Evolutionary conservation across 305 asterid species (phyloP).

Genomic region (Fraxinus greggii): DNA sequence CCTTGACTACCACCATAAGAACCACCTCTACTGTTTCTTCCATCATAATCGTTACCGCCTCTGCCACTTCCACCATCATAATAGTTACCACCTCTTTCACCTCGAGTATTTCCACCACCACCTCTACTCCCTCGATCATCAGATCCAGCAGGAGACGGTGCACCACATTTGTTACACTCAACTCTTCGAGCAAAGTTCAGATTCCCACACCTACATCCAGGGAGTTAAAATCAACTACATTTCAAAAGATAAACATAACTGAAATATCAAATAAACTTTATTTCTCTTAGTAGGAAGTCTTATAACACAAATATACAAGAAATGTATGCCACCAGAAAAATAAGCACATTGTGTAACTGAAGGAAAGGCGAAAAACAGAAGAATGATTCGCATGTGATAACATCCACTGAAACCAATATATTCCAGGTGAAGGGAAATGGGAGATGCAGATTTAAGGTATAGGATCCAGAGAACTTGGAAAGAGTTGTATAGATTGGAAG

Average conservation of each 20-base stretch:
- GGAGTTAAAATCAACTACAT: constrained; percentile 43
- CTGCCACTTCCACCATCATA: constrained; percentile 60
- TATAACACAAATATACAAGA: background rate
- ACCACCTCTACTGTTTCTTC: constrained; percentile 60
- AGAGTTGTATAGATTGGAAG: background rate
- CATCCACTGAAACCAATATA: background rate
- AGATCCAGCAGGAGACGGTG: constrained; percentile 78
- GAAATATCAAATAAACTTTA: constrained; percentile 20
- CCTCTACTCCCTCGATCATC: constrained; percentile 80
- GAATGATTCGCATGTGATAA: background rate
- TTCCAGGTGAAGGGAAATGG: background rate
- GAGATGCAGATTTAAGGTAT: background rate
- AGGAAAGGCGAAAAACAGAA: background rate
- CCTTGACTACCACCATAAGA: constrained; percentile 66
- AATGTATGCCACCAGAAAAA: background rate
- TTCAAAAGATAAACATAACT: constrained; percentile 27
- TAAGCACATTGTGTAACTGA: background rate
- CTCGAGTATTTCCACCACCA: constrained; percentile 40
- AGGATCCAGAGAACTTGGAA: background rate
- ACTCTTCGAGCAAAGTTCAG: constrained; percentile 96
- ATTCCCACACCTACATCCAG: constrained; percentile 94
- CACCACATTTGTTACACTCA: constrained; percentile 97
- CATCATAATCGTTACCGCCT: constrained; percentile 55
- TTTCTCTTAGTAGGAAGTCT: background rate
- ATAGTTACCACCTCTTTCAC: constrained; percentile 56